These are phyloP conservation scores for Mycena citricolor DNA, from an alignment of 1,284 basidiomycete genomes.

Conservation along the genomic window DNA sequence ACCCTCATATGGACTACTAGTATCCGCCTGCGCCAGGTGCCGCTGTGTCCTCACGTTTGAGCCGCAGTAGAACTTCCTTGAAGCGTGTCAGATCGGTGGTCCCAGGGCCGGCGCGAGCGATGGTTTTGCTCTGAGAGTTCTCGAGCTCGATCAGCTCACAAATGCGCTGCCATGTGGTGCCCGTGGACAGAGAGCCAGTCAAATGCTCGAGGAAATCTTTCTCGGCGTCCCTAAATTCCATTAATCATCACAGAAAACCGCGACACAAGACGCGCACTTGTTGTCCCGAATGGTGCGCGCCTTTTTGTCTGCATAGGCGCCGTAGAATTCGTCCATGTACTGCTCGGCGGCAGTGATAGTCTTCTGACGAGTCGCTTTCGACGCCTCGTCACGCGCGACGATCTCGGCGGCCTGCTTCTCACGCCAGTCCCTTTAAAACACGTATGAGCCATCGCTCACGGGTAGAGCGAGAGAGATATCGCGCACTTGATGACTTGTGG, in stretches of 20 bases:
- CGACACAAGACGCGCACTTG: conserved; percentile 67
- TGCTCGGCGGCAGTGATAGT: conserved; percentile 88
- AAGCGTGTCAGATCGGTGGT: conserved; percentile 88
- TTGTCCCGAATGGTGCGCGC: conserved; percentile 93
- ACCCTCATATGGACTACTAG: too few species aligned
- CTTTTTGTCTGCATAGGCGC: conserved; percentile 90
- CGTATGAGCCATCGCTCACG: too few species aligned
- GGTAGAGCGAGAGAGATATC: conserved; percentile 16
- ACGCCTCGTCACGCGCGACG: conserved; percentile 73
- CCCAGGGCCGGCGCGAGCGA: conserved; percentile 83
- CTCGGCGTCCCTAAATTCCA: conserved; percentile 75
- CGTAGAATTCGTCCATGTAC: conserved; percentile 95
- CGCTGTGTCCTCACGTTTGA: conserved; percentile 85
- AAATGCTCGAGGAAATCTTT: conserved; percentile 76
- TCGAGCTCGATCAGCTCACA: conserved; percentile 85
- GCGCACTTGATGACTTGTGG: conserved; percentile 85
- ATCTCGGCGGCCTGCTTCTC: conserved; percentile 88
- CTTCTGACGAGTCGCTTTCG: conserved; percentile 80
- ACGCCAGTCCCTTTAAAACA: conserved; percentile 73
- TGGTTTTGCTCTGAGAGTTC: conserved; percentile 96
- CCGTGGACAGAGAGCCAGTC: conserved; percentile 78
- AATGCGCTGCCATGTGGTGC: conserved; percentile 97
- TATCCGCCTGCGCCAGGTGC: conserved; percentile 93
- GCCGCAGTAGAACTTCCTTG: conserved; percentile 85
- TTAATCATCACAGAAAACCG: conserved; percentile 7